Evolutionary conservation across 2,329 filamentous ascomycete species (phyloP).

Genomic region (Pestalotiopsis sp.): DNA sequence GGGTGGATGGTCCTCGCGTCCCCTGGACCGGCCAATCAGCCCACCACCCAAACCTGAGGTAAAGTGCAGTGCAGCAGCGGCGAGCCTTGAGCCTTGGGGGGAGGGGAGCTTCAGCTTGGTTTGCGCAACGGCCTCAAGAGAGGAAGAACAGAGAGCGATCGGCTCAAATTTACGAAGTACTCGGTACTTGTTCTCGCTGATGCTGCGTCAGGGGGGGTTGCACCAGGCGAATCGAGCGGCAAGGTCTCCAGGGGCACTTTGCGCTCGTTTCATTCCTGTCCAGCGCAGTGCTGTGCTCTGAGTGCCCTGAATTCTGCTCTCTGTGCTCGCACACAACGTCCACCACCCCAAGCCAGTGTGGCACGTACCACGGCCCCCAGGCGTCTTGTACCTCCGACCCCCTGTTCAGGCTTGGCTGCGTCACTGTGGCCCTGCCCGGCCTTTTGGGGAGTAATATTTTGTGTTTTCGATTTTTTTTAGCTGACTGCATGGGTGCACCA

Average conservation of each 20-base stretch:
- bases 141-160: neutral
- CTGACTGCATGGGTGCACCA: constrained; percentile 22
- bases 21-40: neutral
- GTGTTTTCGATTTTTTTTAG: constrained; percentile 29
- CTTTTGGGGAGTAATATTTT: constrained; percentile 31
- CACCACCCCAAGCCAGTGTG: constrained; percentile 4
- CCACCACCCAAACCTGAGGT: neutral
- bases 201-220: constrained; percentile 13
- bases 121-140: neutral
- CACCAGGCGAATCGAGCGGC: neutral
- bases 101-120: neutral
- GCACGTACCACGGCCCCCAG: constrained; percentile 2
- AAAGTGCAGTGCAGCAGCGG: neutral
- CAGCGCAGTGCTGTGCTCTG: neutral
- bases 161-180: neutral
- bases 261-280: constrained; percentile 36
- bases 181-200: constrained; percentile 2
- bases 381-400: constrained; percentile 15
- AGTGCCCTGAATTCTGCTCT: neutral
- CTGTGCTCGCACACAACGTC: neutral
- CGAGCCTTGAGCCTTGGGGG: neutral
- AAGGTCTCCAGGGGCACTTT: constrained; percentile 26
- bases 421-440: constrained; percentile 27
- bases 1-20: constrained; percentile 1
- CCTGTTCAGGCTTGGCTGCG: constrained; percentile 27